Evolutionary conservation across 331 rosid species (phyloP).

Genomic region (Cydonia oblonga): DNA sequence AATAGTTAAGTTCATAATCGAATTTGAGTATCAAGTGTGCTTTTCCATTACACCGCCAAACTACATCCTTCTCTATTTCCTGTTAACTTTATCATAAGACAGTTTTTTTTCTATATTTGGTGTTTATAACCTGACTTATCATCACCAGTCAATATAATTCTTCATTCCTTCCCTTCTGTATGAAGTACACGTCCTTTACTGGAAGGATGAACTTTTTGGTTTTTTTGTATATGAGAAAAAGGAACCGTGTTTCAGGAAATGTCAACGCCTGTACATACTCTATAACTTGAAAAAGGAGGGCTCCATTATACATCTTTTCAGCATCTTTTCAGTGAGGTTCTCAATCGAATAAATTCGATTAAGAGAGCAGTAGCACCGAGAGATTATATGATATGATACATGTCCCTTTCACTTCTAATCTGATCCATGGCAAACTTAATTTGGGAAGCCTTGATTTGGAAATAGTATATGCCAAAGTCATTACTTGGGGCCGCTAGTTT

Average conservation of each 20-base stretch:
- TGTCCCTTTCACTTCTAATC: conserved; percentile 1
- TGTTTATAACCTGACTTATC: conserved; percentile 9
- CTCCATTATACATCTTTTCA: conserved; percentile 11
- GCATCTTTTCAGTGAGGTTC: conserved; percentile 30
- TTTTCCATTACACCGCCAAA: neutral
- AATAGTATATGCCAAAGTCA: conserved; percentile 32
- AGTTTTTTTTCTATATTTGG: neutral
- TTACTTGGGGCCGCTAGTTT: conserved; percentile 16
- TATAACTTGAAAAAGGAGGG: conserved; percentile 7
- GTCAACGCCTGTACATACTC: conserved; percentile 23
- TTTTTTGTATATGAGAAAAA: neutral
- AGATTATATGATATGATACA: neutral
- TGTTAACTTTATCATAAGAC: conserved; percentile 5
- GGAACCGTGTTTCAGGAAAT: conserved; percentile 10
- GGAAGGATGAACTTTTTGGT: conserved; percentile 23
- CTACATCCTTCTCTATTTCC: neutral
- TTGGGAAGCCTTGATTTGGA: conserved; percentile 22
- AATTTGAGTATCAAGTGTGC: neutral
- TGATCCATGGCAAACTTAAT: conserved; percentile 16
- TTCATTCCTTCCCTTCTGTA: conserved; percentile 9
- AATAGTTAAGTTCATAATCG: neutral
- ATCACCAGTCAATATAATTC: conserved; percentile 16
- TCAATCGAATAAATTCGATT: conserved; percentile 29
- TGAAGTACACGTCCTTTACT: conserved; percentile 35
- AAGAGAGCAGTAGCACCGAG: conserved; percentile 16